These are phyloP conservation scores for Decorospora gaudefroyi DNA, from an alignment of 2,329 filamentous ascomycete genomes.

Conservation along the genomic window DNA sequence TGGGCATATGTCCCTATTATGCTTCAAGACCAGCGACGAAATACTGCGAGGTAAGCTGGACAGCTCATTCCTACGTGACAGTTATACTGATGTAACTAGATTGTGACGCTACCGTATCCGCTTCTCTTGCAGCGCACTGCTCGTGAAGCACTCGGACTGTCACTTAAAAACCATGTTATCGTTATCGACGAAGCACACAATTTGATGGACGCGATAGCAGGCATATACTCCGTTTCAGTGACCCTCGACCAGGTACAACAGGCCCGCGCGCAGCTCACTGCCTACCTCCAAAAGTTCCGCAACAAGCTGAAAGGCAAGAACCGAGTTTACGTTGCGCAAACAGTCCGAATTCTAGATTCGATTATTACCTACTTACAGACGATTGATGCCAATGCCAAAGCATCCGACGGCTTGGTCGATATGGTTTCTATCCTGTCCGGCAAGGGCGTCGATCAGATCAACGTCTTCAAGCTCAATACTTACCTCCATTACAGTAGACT, in stretches of 20 bases:
- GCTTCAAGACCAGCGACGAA: constrained; percentile 85
- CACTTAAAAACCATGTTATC: constrained; percentile 84
- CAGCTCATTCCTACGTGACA: neutral
- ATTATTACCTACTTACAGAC: constrained; percentile 69
- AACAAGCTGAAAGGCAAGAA: constrained; percentile 90
- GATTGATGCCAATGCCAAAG: constrained; percentile 48
- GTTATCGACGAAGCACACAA: constrained; percentile 98
- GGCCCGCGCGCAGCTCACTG: constrained; percentile 73
- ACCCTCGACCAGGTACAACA: constrained; percentile 72
- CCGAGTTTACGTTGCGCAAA: constrained; percentile 85
- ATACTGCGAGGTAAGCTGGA: constrained; percentile 66
- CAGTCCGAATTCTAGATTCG: constrained; percentile 80
- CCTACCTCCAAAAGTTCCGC: constrained; percentile 85
- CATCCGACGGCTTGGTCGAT: constrained; percentile 69
- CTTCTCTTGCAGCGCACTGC: constrained; percentile 84
- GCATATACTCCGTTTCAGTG: constrained; percentile 80
- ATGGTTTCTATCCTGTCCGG: constrained; percentile 73
- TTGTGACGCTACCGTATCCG: constrained; percentile 91
- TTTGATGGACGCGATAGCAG: constrained; percentile 90
- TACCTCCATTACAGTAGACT: constrained; percentile 93
- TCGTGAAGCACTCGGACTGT: constrained; percentile 83
- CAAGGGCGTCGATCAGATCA: constrained; percentile 93
- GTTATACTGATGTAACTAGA: constrained; percentile 51
- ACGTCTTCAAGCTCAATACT: constrained; percentile 82
- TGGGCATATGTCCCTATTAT: constrained; percentile 92